A percentile compares a stretch with the other conserved stretches of the same genome.
Evolutionary conservation across 495 filamentous ascomycete genomes (phyloP).

Genomic region (Annulohypoxylon moriforme): DNA sequence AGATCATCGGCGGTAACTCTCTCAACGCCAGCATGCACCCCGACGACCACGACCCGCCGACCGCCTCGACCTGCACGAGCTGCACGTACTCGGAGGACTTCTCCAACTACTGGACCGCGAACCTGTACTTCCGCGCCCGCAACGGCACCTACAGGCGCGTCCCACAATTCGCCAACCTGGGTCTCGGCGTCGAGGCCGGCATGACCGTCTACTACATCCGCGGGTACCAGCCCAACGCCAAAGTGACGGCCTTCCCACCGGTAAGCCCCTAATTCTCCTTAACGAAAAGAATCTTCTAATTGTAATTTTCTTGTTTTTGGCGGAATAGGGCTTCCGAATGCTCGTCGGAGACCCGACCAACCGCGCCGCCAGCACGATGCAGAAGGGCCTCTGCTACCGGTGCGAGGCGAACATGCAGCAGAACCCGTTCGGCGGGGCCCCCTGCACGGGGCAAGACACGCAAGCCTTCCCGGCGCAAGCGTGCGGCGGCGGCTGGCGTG

Average conservation of each 20-base stretch:
- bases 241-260: constrained; percentile 60
- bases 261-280: constrained; percentile 38
- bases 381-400: constrained; percentile 60
- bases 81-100: constrained; percentile 57
- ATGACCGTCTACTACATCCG: constrained; percentile 64
- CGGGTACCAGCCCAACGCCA: constrained; percentile 56
- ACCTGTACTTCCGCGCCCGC: constrained; percentile 57
- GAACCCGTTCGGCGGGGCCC: constrained; percentile 63
- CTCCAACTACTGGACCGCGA: constrained; percentile 61
- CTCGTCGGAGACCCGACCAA: constrained; percentile 54
- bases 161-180: constrained; percentile 59
- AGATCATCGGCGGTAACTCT: constrained; percentile 57
- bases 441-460: constrained; percentile 63
- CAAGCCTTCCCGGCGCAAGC: constrained; percentile 53
- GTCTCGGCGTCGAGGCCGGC: constrained; percentile 55
- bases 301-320: not conserved
- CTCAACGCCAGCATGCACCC: constrained; percentile 57
- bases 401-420: constrained; percentile 60
- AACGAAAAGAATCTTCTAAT: constrained; percentile 22
- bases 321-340: constrained; percentile 56
- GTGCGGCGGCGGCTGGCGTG: constrained; percentile 61
- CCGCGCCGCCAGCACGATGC: constrained; percentile 47
- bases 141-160: constrained; percentile 62
- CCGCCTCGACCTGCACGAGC: constrained; percentile 53
- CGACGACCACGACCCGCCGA: constrained; percentile 49